Conservation (phyloP, 1,284 basidiomycete genomes). For the Puccinia hordei region DNA sequence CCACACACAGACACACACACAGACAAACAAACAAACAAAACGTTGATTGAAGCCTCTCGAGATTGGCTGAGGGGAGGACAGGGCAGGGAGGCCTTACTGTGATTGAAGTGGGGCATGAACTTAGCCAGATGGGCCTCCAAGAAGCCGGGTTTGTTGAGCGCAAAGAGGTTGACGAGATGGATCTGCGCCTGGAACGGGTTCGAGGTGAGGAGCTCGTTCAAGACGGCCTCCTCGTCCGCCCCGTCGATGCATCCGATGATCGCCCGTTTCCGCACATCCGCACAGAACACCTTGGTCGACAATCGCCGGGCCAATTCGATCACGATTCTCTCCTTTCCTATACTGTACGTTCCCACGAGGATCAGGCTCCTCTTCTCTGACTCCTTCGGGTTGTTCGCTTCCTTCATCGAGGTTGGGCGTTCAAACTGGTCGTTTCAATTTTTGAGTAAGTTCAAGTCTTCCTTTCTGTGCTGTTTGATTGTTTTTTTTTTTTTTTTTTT, state of each 20-base stretch:
- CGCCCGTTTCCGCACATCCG: slow-evolving; percentile 7
- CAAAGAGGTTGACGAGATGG: slow-evolving; percentile 43
- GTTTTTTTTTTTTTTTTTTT: background rate
- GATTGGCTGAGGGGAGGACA: too few relatives aligned
- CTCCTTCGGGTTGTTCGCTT: background rate
- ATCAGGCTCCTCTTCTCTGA: background rate
- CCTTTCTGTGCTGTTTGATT: too few relatives aligned
- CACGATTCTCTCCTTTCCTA: slow-evolving; percentile 47
- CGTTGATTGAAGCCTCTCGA: too few relatives aligned
- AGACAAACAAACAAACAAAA: too few relatives aligned
- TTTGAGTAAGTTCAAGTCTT: background rate
- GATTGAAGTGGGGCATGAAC: slow-evolving; percentile 18
- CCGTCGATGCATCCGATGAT: slow-evolving; percentile 20
- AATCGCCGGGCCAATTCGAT: slow-evolving; percentile 23
- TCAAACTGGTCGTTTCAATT: too few relatives aligned
- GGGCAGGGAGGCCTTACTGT: slow-evolving; percentile 8
- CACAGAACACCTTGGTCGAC: slow-evolving; percentile 25
- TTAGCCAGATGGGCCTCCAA: slow-evolving; percentile 30
- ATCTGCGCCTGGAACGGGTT: slow-evolving; percentile 27
- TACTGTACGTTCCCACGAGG: slow-evolving; percentile 42
- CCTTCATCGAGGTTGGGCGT: background rate
- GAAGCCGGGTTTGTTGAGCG: slow-evolving; percentile 10
- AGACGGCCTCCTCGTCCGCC: slow-evolving; percentile 20
- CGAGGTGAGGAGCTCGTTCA: background rate
- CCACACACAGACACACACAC: too few relatives aligned